phyloP scores from a whole-genome alignment of 2,329 filamentous ascomycete species.

The Mollisiaceae sp. region DNA sequence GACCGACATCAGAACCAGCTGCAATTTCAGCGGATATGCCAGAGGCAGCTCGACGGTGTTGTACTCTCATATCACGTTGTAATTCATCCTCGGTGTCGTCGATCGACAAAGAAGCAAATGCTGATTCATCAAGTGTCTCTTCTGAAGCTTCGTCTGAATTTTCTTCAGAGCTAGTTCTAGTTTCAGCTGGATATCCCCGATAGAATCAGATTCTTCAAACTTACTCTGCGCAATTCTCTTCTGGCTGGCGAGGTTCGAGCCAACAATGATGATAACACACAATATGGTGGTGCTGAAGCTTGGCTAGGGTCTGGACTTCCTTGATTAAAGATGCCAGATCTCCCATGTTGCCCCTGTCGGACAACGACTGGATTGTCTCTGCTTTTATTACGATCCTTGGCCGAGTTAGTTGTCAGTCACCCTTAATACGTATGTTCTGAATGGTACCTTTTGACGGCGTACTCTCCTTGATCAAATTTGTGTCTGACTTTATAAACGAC shows the following conservation, averaged over 20 bases:
- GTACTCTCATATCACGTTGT: not conserved
- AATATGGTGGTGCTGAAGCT: conserved; percentile 67
- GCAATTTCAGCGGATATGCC: not conserved
- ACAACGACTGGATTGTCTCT: conserved; percentile 22
- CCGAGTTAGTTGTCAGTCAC: too few species aligned
- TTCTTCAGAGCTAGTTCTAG: not conserved
- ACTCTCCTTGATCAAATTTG: conserved; percentile 63
- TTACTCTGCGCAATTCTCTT: not conserved
- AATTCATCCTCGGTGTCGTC: not conserved
- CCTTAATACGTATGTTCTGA: too few species aligned
- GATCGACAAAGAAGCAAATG: not conserved
- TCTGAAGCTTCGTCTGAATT: not conserved
- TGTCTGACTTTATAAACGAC: conserved; percentile 66
- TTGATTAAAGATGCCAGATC: conserved; percentile 1
- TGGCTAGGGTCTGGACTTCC: conserved; percentile 66
- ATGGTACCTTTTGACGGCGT: conserved; percentile 73
- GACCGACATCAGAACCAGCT: not conserved
- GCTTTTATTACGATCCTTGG: conserved; percentile 62
- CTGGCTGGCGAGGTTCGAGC: conserved; percentile 55
- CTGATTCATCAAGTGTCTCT: not conserved
- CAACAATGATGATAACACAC: conserved; percentile 70
- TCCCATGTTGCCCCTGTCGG: not conserved
- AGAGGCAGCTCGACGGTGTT: not conserved
- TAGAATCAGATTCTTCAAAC: not conserved
- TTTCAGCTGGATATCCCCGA: not conserved